These are phyloP conservation scores for Rhodotorula sp. DNA, from an alignment of 1,284 basidiomycete genomes.

Conservation along the genomic window DNA sequence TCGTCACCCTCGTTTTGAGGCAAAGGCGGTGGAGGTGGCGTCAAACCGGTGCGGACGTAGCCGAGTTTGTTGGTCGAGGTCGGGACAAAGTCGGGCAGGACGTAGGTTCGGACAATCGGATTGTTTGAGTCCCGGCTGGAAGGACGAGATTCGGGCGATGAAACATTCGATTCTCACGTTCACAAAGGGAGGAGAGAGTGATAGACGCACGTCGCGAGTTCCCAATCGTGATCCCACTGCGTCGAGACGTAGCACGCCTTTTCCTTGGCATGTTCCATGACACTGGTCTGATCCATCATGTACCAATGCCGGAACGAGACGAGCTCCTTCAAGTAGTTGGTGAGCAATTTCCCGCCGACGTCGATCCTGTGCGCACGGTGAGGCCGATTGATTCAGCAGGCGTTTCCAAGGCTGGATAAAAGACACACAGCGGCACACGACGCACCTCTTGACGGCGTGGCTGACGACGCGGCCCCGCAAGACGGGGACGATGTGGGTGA, in stretches of 20 bases:
- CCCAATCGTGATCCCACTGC: slow-evolving; percentile 69
- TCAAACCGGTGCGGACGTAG: slow-evolving; percentile 56
- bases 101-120: slow-evolving; percentile 79
- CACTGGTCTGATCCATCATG: slow-evolving; percentile 92
- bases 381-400: no score
- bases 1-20: background rate
- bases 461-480: slow-evolving; percentile 70
- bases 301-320: slow-evolving; percentile 95
- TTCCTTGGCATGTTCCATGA: slow-evolving; percentile 88
- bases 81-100: slow-evolving; percentile 79
- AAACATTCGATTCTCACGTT: background rate
- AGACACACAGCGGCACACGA: no score
- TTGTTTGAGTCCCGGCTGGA: slow-evolving; percentile 48
- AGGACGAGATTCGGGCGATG: background rate
- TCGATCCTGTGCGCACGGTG: slow-evolving; percentile 63
- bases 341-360: slow-evolving; percentile 87
- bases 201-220: slow-evolving; percentile 67
- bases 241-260: slow-evolving; percentile 80
- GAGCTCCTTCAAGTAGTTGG: slow-evolving; percentile 89
- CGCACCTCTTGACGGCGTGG: slow-evolving; percentile 74
- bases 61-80: slow-evolving; percentile 59
- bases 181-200: no score
- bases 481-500: slow-evolving; percentile 85
- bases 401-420: no score
- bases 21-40: slow-evolving; percentile 16